A percentile compares a stretch with the other conserved stretches of the same genome.
These are phyloP conservation scores for Proteromonas lacertae DNA, from an alignment of 352 stramenopile genomes.

Conservation along the genomic window DNA sequence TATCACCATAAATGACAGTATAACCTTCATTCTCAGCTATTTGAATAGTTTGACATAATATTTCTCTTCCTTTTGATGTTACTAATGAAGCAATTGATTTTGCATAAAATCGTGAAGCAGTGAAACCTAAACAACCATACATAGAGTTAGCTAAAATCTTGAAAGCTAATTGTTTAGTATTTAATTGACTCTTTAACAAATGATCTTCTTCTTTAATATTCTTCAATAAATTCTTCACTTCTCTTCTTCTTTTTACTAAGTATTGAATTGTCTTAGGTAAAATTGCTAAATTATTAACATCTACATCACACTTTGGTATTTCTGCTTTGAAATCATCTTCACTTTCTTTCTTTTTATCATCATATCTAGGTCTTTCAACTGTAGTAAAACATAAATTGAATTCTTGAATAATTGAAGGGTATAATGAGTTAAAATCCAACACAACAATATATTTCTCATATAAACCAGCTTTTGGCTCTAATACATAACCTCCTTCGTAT, in stretches of 20 bases:
- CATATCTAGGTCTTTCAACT: constrained; percentile 32
- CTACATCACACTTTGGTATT: constrained; percentile 29
- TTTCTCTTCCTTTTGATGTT: constrained; percentile 86
- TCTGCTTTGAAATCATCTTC: constrained; percentile 17
- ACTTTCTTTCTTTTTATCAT: constrained; percentile 25
- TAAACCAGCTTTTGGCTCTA: constrained; percentile 93
- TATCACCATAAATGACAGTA: constrained; percentile 99
- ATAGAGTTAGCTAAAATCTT: constrained; percentile 99
- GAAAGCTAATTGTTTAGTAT: constrained; percentile 95
- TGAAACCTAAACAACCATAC: constrained; percentile 98
- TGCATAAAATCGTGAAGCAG: constrained; percentile 74
- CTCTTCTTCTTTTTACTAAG: constrained; percentile 74
- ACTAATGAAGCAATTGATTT: constrained; percentile 94
- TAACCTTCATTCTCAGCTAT: constrained; percentile 71
- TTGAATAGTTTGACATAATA: constrained; percentile 77
- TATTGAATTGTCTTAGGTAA: constrained; percentile 81
- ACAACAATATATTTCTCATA: constrained; percentile 99
- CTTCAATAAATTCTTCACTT: constrained; percentile 88
- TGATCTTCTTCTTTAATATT: constrained; percentile 30
- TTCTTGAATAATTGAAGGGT: constrained; percentile 98
- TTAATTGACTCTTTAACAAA: constrained; percentile 48
- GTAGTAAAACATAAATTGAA: constrained; percentile 99
- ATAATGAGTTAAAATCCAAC: constrained; percentile 98
- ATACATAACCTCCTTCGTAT: constrained; percentile 92
- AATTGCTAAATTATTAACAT: constrained; percentile 48